A percentile compares a stretch with the other conserved stretches of the same genome.
These are phyloP conservation scores for Citrus mangshanensis DNA, from an alignment of 345 rosid genomes.

Conservation along the genomic window DNA sequence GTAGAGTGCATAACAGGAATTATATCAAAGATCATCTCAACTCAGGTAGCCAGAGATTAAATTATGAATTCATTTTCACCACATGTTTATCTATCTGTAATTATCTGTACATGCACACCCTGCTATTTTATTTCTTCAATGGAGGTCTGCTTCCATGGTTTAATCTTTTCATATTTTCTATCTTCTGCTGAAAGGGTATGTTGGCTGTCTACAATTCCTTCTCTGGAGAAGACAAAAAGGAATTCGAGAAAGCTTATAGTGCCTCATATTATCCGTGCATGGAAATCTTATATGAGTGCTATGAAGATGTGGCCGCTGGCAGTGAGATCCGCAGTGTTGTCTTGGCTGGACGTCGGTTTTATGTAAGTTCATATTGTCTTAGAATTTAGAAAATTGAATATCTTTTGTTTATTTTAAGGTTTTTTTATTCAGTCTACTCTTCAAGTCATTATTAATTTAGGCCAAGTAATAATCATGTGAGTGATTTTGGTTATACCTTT, in stretches of 20 bases:
- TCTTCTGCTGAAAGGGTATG: slow-evolving; percentile 60
- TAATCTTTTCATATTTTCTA: neutral
- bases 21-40: slow-evolving; percentile 74
- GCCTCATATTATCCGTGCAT: slow-evolving; percentile 81
- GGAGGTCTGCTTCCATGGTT: neutral
- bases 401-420: neutral
- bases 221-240: slow-evolving; percentile 71
- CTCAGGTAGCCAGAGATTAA: slow-evolving; percentile 42
- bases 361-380: slow-evolving; percentile 35
- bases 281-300: slow-evolving; percentile 87
- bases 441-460: neutral
- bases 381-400: neutral
- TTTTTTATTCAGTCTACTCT: neutral
- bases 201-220: slow-evolving; percentile 81
- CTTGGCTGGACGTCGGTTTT: slow-evolving; percentile 88
- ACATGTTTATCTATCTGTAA: neutral
- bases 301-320: slow-evolving; percentile 83
- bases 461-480: neutral
- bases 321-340: slow-evolving; percentile 88
- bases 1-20: slow-evolving; percentile 91
- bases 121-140: neutral
- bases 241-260: slow-evolving; percentile 74
- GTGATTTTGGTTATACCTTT: slow-evolving; percentile 7
- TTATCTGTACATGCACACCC: neutral
- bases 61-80: slow-evolving; percentile 1